Percentiles rank a stretch among this genome's conserved stretches.
phyloP scores from a whole-genome alignment of 768 basidiomycete species.

The Suillus variegatus region DNA sequence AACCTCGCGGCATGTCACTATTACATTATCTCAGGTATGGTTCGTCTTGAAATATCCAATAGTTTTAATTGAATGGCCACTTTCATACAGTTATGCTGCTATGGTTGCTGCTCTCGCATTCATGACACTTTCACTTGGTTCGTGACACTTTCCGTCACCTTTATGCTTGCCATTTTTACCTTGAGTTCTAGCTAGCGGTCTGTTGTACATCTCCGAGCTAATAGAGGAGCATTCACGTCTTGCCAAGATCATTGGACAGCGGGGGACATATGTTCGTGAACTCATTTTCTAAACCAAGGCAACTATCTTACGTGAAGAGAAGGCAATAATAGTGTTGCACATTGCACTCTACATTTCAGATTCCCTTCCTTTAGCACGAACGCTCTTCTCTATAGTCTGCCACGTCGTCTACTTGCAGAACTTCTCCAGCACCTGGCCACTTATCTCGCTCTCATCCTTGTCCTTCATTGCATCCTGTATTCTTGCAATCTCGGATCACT shows the following conservation, averaged over 20 bases:
- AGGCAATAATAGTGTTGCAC: slow-evolving; percentile 84
- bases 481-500: slow-evolving; percentile 88
- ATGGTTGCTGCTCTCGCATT: slow-evolving; percentile 80
- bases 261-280: slow-evolving; percentile 83
- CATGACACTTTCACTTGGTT: slow-evolving; percentile 89
- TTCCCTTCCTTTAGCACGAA: slow-evolving; percentile 73
- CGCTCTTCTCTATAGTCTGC: slow-evolving; percentile 77
- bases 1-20: neutral
- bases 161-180: slow-evolving; percentile 9
- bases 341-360: slow-evolving; percentile 77
- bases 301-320: slow-evolving; percentile 8
- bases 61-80: neutral
- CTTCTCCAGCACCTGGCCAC: slow-evolving; percentile 87
- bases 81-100: slow-evolving; percentile 63
- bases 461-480: slow-evolving; percentile 85
- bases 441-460: slow-evolving; percentile 85
- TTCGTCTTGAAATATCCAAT: slow-evolving; percentile 13
- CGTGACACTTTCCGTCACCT: slow-evolving; percentile 24
- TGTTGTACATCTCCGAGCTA: slow-evolving; percentile 91
- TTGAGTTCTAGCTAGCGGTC: slow-evolving; percentile 72
- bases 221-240: slow-evolving; percentile 90
- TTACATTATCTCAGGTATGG: slow-evolving; percentile 62
- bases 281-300: slow-evolving; percentile 1
- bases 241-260: slow-evolving; percentile 82
- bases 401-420: slow-evolving; percentile 92